Percentiles rank a stretch among this genome's conserved stretches.
phyloP scores from a whole-genome alignment of 139 green algal genomes.

The Chlamydomonas applanata region DNA sequence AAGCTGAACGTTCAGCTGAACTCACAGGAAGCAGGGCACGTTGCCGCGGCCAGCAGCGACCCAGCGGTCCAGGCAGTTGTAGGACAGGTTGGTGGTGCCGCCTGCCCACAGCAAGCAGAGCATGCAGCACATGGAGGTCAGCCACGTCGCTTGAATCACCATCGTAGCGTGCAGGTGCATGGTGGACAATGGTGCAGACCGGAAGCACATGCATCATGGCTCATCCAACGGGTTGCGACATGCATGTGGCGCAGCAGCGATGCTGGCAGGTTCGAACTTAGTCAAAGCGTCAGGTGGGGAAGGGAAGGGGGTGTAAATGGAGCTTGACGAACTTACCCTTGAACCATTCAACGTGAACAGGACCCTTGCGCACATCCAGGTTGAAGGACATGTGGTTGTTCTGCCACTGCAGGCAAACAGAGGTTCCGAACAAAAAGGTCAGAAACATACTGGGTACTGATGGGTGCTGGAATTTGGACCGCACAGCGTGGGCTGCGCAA shows the following conservation, averaged over 20 bases:
- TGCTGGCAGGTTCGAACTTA: background rate
- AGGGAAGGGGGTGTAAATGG: background rate
- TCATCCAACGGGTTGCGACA: too few relatives aligned
- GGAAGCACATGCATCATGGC: too few relatives aligned
- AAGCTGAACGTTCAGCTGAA: too few relatives aligned
- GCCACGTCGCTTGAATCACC: too few relatives aligned
- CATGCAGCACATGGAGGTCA: background rate
- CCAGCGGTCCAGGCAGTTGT: constrained; percentile 82
- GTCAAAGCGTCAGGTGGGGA: background rate
- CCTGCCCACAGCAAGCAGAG: background rate
- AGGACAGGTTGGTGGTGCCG: constrained; percentile 76
- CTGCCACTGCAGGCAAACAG: background rate
- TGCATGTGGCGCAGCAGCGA: background rate
- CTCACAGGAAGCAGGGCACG: constrained; percentile 72
- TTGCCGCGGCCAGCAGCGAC: constrained; percentile 54
- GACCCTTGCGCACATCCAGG: constrained; percentile 75
- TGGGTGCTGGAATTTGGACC: too few relatives aligned
- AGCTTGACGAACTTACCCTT: constrained; percentile 33
- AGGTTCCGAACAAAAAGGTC: too few relatives aligned
- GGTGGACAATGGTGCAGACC: too few relatives aligned
- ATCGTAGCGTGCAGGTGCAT: too few relatives aligned
- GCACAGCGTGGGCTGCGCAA: too few relatives aligned
- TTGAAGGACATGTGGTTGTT: constrained; percentile 53
- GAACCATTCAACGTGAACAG: constrained; percentile 71
- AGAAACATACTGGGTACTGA: too few relatives aligned